phyloP scores from a whole-genome alignment of 805 yeast genomes.

The Candida multigemmis region DNA sequence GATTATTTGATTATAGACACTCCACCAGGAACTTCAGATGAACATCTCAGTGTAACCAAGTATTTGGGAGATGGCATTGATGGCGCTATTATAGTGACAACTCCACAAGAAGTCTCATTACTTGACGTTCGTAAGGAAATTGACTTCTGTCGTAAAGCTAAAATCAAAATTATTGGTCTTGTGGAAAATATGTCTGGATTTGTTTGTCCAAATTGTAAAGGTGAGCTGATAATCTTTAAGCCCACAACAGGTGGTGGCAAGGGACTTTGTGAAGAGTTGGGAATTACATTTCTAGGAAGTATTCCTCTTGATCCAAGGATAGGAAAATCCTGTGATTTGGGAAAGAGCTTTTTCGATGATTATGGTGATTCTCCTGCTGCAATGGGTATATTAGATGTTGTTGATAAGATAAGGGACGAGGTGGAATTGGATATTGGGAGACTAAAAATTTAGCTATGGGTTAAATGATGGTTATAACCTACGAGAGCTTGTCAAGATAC shows the following conservation, averaged over 20 bases:
- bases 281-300: constrained; percentile 74
- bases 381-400: constrained; percentile 75
- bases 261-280: constrained; percentile 70
- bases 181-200: constrained; percentile 99
- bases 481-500: not conserved
- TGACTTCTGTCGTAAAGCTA: constrained; percentile 89
- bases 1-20: constrained; percentile 91
- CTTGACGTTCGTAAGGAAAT: constrained; percentile 94
- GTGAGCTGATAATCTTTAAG: constrained; percentile 81
- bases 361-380: constrained; percentile 93
- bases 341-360: constrained; percentile 72
- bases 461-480: no score
- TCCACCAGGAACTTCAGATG: constrained; percentile 98
- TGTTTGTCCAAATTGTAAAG: constrained; percentile 91
- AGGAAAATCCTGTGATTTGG: constrained; percentile 80
- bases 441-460: constrained; percentile 7
- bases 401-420: constrained; percentile 57
- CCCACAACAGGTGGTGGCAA: constrained; percentile 98
- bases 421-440: constrained; percentile 24
- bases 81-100: constrained; percentile 91
- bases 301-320: constrained; percentile 96
- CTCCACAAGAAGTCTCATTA: constrained; percentile 96
- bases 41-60: constrained; percentile 83
- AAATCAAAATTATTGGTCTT: constrained; percentile 74
- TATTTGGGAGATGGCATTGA: constrained; percentile 89